Percentiles rank a stretch among this genome's conserved stretches.
These are phyloP conservation scores for Hanseniaspora hatyaiensis DNA, from an alignment of 805 yeast genomes.

Conservation along the genomic window DNA sequence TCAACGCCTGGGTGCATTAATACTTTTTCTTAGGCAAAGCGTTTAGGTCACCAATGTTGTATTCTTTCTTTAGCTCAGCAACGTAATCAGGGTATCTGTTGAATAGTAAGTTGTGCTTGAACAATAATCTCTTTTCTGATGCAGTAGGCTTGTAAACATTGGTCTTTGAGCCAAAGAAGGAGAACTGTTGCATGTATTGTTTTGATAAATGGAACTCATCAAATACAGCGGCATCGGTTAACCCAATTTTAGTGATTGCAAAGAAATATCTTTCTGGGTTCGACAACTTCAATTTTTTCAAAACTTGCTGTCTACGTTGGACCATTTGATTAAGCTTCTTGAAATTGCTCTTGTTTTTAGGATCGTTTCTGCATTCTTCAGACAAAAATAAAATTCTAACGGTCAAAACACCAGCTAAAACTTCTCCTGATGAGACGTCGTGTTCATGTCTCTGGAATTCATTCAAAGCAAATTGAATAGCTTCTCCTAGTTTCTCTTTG, in stretches of 20 bases:
- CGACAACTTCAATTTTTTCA: conserved; percentile 70
- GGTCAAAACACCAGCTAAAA: conserved; percentile 85
- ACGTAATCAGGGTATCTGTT: conserved; percentile 14
- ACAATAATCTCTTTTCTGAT: conserved; percentile 32
- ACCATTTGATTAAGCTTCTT: conserved; percentile 70
- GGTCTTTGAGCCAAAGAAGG: conserved; percentile 46
- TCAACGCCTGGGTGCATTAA: too few species aligned
- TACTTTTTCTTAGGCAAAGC: conserved; percentile 11
- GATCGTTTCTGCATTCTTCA: conserved; percentile 56
- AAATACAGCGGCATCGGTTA: conserved; percentile 65
- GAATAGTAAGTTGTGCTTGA: conserved; percentile 10
- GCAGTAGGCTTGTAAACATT: conserved; percentile 43
- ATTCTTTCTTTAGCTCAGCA: conserved; percentile 38
- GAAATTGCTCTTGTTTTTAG: conserved; percentile 60
- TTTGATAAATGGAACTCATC: conserved; percentile 73
- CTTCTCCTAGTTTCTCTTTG: conserved; percentile 45
- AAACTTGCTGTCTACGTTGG: conserved; percentile 74
- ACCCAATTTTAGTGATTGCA: conserved; percentile 77
- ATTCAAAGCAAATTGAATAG: conserved; percentile 51
- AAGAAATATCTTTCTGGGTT: conserved; percentile 74
- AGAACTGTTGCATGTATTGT: conserved; percentile 65
- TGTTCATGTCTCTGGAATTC: conserved; percentile 79
- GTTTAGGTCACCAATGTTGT: conserved; percentile 30
- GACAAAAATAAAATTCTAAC: conserved; percentile 67
- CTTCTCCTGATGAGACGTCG: conserved; percentile 91